Conservation (phyloP, 2,329 filamentous ascomycete genomes). For the Alternaria postmessia region DNA sequence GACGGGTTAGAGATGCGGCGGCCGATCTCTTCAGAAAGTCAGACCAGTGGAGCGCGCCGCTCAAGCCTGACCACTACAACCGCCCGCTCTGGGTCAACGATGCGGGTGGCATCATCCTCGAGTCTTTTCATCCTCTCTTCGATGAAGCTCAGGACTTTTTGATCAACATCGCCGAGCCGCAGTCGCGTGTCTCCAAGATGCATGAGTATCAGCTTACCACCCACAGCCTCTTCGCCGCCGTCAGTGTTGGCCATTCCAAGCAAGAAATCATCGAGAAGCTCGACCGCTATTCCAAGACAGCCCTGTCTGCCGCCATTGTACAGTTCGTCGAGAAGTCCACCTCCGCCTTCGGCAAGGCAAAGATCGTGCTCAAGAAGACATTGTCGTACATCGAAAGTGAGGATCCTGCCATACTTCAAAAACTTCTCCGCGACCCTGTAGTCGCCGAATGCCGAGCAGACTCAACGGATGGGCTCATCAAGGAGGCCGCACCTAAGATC, state of each 20-base stretch:
- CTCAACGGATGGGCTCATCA: constrained; percentile 74
- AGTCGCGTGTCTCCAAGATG: constrained; percentile 86
- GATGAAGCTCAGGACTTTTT: constrained; percentile 91
- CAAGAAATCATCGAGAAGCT: constrained; percentile 89
- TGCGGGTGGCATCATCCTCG: constrained; percentile 84
- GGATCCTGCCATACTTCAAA: constrained; percentile 85
- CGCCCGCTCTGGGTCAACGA: constrained; percentile 95
- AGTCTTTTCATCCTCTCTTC: constrained; percentile 91
- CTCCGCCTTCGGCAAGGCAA: constrained; percentile 92
- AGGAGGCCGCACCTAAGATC: constrained; percentile 84
- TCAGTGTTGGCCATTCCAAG: constrained; percentile 90
- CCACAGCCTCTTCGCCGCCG: constrained; percentile 93
- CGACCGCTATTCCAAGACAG: constrained; percentile 87
- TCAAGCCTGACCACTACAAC: constrained; percentile 89
- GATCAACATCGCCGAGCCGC: constrained; percentile 92
- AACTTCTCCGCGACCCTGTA: constrained; percentile 81
- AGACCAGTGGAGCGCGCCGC: constrained; percentile 81
- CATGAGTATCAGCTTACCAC: constrained; percentile 94
- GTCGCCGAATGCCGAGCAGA: constrained; percentile 84
- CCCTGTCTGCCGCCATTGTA: constrained; percentile 80
- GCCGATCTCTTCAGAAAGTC: constrained; percentile 66
- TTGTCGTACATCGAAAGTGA: constrained; percentile 93
- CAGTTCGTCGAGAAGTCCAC: constrained; percentile 84
- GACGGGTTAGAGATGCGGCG: constrained; percentile 57
- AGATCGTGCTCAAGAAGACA: constrained; percentile 92